Percentiles rank a stretch among this genome's conserved stretches.
These are phyloP conservation scores for Talaromyces liani DNA, from an alignment of 495 filamentous ascomycete species.

Conservation along the genomic window DNA sequence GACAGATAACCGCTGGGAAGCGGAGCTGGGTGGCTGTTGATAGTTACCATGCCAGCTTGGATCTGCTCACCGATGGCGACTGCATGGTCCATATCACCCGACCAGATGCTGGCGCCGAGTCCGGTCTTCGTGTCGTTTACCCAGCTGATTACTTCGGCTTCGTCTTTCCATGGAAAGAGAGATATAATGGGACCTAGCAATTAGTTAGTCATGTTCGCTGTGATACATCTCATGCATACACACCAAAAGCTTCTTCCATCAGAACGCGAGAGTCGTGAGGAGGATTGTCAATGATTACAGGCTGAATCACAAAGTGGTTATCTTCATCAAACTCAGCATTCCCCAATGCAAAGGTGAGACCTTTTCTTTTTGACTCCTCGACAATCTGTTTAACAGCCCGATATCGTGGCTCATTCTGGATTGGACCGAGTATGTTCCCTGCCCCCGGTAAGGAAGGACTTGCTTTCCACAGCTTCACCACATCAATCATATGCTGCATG, in stretches of 20 bases:
- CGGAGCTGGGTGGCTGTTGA: slow-evolving; percentile 16
- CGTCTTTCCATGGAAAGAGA: slow-evolving; percentile 37
- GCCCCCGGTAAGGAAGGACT: slow-evolving; percentile 19
- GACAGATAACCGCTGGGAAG: slow-evolving; percentile 44
- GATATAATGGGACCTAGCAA: slow-evolving; percentile 41
- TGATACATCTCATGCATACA: background rate
- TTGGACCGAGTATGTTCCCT: slow-evolving; percentile 11
- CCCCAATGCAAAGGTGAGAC: slow-evolving; percentile 38
- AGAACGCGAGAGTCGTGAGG: slow-evolving; percentile 37
- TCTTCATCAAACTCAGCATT: slow-evolving; percentile 18
- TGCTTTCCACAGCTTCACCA: slow-evolving; percentile 40
- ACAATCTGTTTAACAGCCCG: slow-evolving; percentile 38
- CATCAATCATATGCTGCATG: slow-evolving; percentile 40
- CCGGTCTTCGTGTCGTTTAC: slow-evolving; percentile 42
- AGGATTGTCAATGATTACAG: slow-evolving; percentile 46
- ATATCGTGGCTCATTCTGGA: slow-evolving; percentile 50
- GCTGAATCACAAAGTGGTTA: slow-evolving; percentile 39
- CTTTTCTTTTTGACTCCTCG: slow-evolving; percentile 32
- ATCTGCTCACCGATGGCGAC: slow-evolving; percentile 31
- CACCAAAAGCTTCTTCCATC: slow-evolving; percentile 29
- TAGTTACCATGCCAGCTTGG: slow-evolving; percentile 34
- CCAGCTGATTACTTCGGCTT: slow-evolving; percentile 41
- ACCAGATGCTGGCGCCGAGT: slow-evolving; percentile 45
- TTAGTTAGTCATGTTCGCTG: background rate
- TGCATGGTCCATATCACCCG: slow-evolving; percentile 34